These are phyloP conservation scores for Avena eriantha DNA, from an alignment of 176 grass and related monocot species.

Conservation along the genomic window DNA sequence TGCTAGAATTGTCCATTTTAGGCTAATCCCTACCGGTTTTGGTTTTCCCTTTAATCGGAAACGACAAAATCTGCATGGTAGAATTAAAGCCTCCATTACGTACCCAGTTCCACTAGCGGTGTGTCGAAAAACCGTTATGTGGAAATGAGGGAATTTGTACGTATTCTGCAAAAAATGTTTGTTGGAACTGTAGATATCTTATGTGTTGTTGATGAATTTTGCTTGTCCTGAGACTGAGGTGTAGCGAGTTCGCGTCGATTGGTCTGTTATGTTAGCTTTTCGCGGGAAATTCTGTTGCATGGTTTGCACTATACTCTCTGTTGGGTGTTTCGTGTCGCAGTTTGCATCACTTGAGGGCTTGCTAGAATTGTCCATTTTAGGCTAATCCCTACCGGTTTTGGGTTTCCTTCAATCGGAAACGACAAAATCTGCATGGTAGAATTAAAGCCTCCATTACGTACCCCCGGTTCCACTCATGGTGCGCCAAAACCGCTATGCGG, in stretches of 20 bases:
- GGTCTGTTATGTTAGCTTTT: not conserved
- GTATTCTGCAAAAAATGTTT: not conserved
- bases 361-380: not conserved
- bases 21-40: not conserved
- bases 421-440: conserved; percentile 15
- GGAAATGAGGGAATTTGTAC: not conserved
- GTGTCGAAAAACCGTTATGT: not conserved
- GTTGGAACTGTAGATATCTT: not conserved
- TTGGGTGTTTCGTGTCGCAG: not conserved
- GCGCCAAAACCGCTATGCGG: not conserved
- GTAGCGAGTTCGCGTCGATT: not conserved
- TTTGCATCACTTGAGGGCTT: not conserved
- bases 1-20: not conserved
- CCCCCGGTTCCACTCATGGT: not conserved
- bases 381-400: not conserved
- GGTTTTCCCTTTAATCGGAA: not conserved
- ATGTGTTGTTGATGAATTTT: not conserved
- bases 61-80: not conserved
- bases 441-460: not conserved
- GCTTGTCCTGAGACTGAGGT: not conserved
- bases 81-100: not conserved
- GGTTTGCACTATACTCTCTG: not conserved
- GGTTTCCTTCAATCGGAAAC: not conserved
- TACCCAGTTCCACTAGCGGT: not conserved
- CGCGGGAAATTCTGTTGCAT: not conserved